Conservation (phyloP, 352 stramenopile genomes). For the Phytophthora melonis region DNA sequence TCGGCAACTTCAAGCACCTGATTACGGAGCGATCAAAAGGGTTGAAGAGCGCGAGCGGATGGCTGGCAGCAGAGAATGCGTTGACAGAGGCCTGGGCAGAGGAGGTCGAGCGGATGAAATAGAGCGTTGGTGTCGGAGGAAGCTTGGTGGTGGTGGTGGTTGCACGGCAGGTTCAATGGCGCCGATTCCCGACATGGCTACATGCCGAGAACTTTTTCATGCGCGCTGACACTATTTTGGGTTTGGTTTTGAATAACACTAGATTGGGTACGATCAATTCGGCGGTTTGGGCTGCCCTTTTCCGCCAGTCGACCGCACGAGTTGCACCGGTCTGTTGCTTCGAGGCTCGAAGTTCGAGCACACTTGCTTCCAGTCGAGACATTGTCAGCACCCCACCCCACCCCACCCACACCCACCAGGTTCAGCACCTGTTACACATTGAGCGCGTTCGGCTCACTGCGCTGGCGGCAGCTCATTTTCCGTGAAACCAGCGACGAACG, state of each 20-base stretch:
- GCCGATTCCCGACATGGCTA: slow-evolving; percentile 2
- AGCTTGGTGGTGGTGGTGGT: too few species aligned
- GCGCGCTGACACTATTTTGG: not conserved
- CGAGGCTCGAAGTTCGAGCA: too few species aligned
- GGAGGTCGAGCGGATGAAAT: not conserved
- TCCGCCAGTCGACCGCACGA: too few species aligned
- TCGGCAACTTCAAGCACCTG: slow-evolving; percentile 35
- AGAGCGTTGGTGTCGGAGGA: not conserved
- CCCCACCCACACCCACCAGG: not conserved
- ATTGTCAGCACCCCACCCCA: too few species aligned
- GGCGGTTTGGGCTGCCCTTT: too few species aligned
- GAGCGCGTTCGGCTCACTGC: not conserved
- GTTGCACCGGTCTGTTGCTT: too few species aligned
- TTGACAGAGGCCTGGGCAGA: not conserved
- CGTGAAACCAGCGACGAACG: slow-evolving; percentile 21
- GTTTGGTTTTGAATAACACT: not conserved
- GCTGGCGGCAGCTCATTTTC: slow-evolving; percentile 29
- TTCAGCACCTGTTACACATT: slow-evolving; percentile 16
- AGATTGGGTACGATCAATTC: too few species aligned
- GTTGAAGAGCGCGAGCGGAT: too few species aligned
- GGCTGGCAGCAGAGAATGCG: not conserved
- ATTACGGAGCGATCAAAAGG: slow-evolving; percentile 4
- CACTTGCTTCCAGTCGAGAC: too few species aligned
- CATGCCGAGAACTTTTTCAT: not conserved
- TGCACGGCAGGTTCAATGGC: too few species aligned